Percentiles rank a stretch among this genome's conserved stretches.
Conservation (phyloP, 768 basidiomycete genomes). For the Coprinellus aureogranulatus region DNA sequence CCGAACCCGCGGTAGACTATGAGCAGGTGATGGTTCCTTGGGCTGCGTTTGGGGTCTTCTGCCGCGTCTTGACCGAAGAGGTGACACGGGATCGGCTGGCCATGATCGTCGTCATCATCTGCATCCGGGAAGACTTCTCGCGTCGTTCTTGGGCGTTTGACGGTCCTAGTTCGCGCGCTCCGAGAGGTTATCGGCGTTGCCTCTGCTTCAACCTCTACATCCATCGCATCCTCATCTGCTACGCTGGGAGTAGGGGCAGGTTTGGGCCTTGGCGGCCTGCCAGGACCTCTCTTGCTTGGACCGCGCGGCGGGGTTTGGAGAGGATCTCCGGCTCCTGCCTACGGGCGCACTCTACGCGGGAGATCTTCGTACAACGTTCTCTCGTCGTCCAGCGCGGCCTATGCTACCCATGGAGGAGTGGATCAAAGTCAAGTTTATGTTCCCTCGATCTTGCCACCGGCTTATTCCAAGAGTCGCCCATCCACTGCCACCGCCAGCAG, state of each 20-base stretch:
- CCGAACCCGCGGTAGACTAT: conserved; percentile 42
- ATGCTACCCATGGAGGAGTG: too few relatives aligned
- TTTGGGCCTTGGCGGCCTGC: not conserved
- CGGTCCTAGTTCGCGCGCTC: not conserved
- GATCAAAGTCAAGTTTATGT: too few relatives aligned
- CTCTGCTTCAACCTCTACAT: conserved; percentile 24
- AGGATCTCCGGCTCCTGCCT: not conserved
- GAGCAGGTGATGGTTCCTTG: conserved; percentile 38
- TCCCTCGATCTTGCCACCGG: too few relatives aligned
- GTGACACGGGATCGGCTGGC: conserved; percentile 30
- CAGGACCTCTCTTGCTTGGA: conserved; percentile 1
- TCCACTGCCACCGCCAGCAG: too few relatives aligned
- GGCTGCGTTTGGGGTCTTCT: conserved; percentile 30
- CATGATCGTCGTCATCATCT: conserved; percentile 48
- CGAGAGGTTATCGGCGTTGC: not conserved
- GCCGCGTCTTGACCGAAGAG: conserved; percentile 34
- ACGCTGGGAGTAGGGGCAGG: not conserved
- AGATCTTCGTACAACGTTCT: too few relatives aligned
- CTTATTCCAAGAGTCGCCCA: too few relatives aligned
- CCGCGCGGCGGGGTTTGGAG: not conserved
- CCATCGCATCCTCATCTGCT: conserved; percentile 30
- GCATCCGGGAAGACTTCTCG: conserved; percentile 31
- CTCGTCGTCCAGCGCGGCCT: too few relatives aligned
- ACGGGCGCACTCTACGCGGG: too few relatives aligned
- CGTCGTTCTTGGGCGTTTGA: conserved; percentile 26